phyloP scores from a whole-genome alignment of 768 basidiomycete genomes.

The Boletus huronensis region DNA sequence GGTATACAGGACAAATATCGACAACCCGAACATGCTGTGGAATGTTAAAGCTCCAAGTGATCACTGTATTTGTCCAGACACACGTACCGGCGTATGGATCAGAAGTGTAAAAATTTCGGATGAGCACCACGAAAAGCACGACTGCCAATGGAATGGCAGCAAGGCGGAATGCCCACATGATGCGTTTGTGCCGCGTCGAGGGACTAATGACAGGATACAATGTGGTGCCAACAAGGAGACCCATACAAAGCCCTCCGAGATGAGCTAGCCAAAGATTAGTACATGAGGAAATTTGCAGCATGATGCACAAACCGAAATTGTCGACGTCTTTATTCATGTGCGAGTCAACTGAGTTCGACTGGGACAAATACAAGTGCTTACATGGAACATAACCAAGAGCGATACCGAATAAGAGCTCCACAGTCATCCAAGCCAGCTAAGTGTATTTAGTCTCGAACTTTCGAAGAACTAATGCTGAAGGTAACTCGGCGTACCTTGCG shows the following conservation, averaged over 20 bases:
- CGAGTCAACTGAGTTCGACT: constrained; percentile 11
- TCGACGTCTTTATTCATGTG: constrained; percentile 63
- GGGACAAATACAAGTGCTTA: constrained; percentile 34
- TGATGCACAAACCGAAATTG: constrained; percentile 66
- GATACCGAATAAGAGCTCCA: constrained; percentile 85
- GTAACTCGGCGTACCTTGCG: constrained; percentile 52
- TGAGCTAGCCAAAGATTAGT: constrained; percentile 54
- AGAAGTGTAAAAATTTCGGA: constrained; percentile 85
- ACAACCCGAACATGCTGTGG: constrained; percentile 77
- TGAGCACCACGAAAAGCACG: constrained; percentile 77
- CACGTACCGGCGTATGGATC: constrained; percentile 77
- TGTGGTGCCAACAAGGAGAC: constrained; percentile 74
- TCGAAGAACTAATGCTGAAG: background rate
- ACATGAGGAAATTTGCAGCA: background rate
- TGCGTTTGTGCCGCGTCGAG: constrained; percentile 64
- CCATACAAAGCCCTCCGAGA: constrained; percentile 84
- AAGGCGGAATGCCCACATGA: constrained; percentile 72
- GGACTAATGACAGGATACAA: constrained; percentile 89
- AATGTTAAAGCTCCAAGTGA: background rate
- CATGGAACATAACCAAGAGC: constrained; percentile 83
- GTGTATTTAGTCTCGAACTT: background rate
- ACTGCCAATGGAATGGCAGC: constrained; percentile 72
- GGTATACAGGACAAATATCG: constrained; percentile 91
- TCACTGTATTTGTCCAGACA: background rate
- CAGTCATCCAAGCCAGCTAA: constrained; percentile 77